Evolutionary conservation across 768 basidiomycete genomes (phyloP).

Genomic region (Phlegmacium glaucopus): DNA sequence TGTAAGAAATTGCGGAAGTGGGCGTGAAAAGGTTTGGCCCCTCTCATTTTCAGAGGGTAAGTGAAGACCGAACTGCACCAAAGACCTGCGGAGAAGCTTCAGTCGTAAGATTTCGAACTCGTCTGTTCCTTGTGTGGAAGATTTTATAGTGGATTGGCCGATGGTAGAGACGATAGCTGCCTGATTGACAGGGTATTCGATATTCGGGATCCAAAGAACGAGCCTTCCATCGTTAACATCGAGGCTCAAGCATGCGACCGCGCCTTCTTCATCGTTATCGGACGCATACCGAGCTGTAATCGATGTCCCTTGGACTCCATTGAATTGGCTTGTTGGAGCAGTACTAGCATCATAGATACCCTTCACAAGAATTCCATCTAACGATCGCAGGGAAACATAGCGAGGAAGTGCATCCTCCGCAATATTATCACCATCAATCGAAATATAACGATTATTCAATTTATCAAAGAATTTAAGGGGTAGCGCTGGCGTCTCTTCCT

Average conservation of each 20-base stretch:
- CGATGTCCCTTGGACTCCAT: slow-evolving; percentile 18
- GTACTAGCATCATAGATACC: slow-evolving; percentile 24
- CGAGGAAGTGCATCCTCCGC: slow-evolving; percentile 7
- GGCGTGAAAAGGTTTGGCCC: slow-evolving; percentile 25
- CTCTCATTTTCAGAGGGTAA: slow-evolving; percentile 38
- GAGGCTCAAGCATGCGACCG: slow-evolving; percentile 29
- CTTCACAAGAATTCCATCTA: slow-evolving; percentile 22
- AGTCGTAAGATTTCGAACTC: background rate
- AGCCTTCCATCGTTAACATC: slow-evolving; percentile 45
- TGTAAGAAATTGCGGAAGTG: slow-evolving; percentile 62
- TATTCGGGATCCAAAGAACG: slow-evolving; percentile 52
- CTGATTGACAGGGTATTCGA: slow-evolving; percentile 50
- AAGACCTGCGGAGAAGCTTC: slow-evolving; percentile 27
- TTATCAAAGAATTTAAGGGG: slow-evolving; percentile 36
- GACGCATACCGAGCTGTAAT: slow-evolving; percentile 29
- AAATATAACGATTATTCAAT: slow-evolving; percentile 28
- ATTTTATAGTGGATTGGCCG: background rate
- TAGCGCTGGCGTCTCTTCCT: slow-evolving; percentile 12
- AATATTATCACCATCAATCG: slow-evolving; percentile 12
- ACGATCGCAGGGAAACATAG: slow-evolving; percentile 13
- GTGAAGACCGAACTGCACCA: slow-evolving; percentile 32
- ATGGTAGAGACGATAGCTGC: slow-evolving; percentile 29
- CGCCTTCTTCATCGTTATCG: slow-evolving; percentile 13
- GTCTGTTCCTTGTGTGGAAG: too few relatives aligned
- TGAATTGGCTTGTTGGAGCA: slow-evolving; percentile 28